These are phyloP conservation scores for Angophora floribunda DNA, from an alignment of 345 rosid genomes.

Conservation along the genomic window DNA sequence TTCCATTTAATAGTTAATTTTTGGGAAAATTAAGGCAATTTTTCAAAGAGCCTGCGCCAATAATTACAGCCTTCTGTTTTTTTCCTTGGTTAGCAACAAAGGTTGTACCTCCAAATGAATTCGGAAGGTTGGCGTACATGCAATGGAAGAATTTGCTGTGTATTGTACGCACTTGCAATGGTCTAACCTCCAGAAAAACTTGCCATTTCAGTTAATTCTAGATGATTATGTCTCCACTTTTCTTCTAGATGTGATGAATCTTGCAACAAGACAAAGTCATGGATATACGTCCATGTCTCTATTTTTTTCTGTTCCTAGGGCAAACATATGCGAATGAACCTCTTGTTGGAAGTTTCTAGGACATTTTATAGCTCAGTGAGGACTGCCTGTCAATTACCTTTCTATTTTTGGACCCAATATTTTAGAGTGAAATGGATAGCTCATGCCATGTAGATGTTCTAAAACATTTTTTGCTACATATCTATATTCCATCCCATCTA, in stretches of 20 bases:
- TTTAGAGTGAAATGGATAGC: neutral
- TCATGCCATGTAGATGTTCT: neutral
- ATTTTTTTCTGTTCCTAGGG: neutral
- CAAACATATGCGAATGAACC: neutral
- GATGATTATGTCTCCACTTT: neutral
- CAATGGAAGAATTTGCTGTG: neutral
- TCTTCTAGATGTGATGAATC: neutral
- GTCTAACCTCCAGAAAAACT: neutral
- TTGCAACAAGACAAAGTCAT: neutral
- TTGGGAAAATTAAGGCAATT: neutral
- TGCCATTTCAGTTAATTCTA: neutral
- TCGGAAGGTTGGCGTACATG: neutral
- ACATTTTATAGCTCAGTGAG: neutral
- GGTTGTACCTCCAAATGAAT: neutral
- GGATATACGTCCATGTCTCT: neutral
- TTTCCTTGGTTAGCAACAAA: neutral
- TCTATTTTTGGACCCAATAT: neutral
- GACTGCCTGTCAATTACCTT: neutral
- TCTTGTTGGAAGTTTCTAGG: neutral
- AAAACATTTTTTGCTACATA: neutral
- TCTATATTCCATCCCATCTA: neutral
- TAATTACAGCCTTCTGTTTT: neutral
- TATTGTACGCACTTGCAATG: neutral
- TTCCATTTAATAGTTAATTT: neutral
- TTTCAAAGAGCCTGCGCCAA: neutral